These are phyloP conservation scores for Dictyophora rubrovolvata DNA, from an alignment of 768 basidiomycete species.

Conservation along the genomic window DNA sequence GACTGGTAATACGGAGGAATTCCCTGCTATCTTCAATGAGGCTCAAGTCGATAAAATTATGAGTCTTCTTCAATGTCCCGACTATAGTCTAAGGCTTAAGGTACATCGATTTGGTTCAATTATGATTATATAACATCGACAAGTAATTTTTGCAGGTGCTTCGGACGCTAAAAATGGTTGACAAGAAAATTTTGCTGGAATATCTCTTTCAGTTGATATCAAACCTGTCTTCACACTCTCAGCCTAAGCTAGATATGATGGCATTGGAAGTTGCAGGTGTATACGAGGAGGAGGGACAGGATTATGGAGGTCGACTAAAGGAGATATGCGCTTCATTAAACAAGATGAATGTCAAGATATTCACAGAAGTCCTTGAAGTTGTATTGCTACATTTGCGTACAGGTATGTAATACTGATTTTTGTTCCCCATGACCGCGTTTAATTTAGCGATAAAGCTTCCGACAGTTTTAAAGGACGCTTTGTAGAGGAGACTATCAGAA, in stretches of 20 bases:
- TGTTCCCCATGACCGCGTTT: background rate
- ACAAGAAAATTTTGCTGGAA: constrained; percentile 44
- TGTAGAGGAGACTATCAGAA: background rate
- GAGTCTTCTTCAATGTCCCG: constrained; percentile 52
- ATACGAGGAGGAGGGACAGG: constrained; percentile 28
- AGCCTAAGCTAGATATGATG: background rate
- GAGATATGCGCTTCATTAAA: constrained; percentile 29
- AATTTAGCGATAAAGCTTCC: background rate
- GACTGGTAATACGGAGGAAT: constrained; percentile 43
- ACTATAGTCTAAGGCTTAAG: constrained; percentile 46
- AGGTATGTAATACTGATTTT: constrained; percentile 28
- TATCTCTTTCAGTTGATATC: constrained; percentile 40
- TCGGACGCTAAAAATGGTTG: constrained; percentile 45
- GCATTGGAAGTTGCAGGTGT: constrained; percentile 18
- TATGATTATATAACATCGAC: background rate
- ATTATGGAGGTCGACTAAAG: constrained; percentile 35
- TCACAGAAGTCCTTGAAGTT: constrained; percentile 48
- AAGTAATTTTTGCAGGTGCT: constrained; percentile 39
- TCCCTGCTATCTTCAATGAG: constrained; percentile 48
- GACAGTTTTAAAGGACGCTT: background rate
- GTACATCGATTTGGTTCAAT: constrained; percentile 25
- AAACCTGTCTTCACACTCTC: constrained; percentile 21
- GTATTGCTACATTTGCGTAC: constrained; percentile 40
- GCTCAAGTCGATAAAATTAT: constrained; percentile 69
- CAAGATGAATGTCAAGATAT: constrained; percentile 24